A percentile compares a stretch with the other conserved stretches of the same genome.
Conservation (phyloP, 2,329 filamentous ascomycete species). For the Akanthomyces muscarius region DNA sequence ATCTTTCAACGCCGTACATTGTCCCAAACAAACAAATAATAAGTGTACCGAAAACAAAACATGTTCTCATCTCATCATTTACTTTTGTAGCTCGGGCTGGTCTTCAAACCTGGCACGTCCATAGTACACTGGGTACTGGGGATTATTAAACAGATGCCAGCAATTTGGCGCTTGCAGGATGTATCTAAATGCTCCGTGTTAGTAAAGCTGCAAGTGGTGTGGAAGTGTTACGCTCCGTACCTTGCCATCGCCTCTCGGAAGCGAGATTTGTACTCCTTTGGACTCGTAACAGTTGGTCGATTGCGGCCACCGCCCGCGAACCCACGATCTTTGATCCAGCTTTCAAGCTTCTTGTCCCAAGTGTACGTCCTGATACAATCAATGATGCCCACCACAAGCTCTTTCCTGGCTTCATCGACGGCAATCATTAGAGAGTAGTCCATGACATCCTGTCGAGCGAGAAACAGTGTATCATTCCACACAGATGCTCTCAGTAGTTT, state of each 20-base stretch:
- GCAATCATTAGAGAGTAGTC: slow-evolving; percentile 99
- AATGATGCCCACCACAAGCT: slow-evolving; percentile 95
- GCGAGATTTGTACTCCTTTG: slow-evolving; percentile 93
- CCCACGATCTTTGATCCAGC: slow-evolving; percentile 97
- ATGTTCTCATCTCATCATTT: not conserved
- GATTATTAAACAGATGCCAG: slow-evolving; percentile 64
- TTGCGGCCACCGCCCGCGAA: slow-evolving; percentile 73
- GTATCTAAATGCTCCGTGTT: slow-evolving; percentile 43
- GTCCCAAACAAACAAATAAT: not conserved
- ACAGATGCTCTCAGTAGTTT: slow-evolving; percentile 87
- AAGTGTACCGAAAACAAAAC: not conserved
- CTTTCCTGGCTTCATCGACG: slow-evolving; percentile 83
- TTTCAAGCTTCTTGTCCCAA: slow-evolving; percentile 99
- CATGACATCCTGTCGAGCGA: slow-evolving; percentile 96
- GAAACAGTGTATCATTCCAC: slow-evolving; percentile 95
- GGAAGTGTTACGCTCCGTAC: slow-evolving; percentile 46
- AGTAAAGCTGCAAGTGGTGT: not conserved
- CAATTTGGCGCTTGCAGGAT: slow-evolving; percentile 72
- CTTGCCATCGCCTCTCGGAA: slow-evolving; percentile 96
- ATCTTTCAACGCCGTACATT: slow-evolving; percentile 12
- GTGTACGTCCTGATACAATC: slow-evolving; percentile 98
- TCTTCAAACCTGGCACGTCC: slow-evolving; percentile 39
- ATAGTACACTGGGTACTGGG: slow-evolving; percentile 35
- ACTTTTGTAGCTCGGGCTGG: slow-evolving; percentile 25
- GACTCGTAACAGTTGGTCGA: slow-evolving; percentile 90